Base-by-base conservation (phyloP, 2,329 filamentous ascomycete genomes). In the Verticillium nonalfalfae region DNA sequence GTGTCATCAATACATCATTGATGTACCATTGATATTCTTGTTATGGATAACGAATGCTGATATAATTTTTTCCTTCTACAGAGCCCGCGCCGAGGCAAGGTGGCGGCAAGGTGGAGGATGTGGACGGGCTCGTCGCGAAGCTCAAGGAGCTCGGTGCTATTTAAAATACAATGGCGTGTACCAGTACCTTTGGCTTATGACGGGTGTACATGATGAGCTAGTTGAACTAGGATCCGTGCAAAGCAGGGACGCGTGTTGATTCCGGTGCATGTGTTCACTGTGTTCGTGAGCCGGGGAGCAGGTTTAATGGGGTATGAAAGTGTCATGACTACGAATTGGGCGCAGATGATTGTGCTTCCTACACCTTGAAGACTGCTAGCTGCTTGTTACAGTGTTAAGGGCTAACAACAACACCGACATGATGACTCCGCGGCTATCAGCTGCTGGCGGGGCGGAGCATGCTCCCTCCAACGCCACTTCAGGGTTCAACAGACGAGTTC, bases 21-120 rank as follows among this genome's bases (percentile, higher is more conserved):
- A 59, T n/a, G 18, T 7, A 18, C 18, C 40, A 33, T 35, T 26
- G 26, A 26, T 26, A 26, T 26, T 26, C 7, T 5, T 21, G 45
- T 5, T n/a, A 39, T 31, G n/a, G 14, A 26, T 31, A 63, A n/a
- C n/a, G 36, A 21, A 60, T 40, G 34, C 59, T 61, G 26, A 63
- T 57, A 11, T 7, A 34, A 35, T 1, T 26, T 26, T 26, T 26
- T 26, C 4, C 26, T 26, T 59, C n/a, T 61, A 71, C 76, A 88
- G 95, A 99, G 80, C 95, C 95, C 60, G 85, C 92, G 58, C 81
- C 90, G 65, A 85, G 95, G 76, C 87, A 97, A 79, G 95, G 95
- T 50, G 95, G 95, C 70, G 93, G 92, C 68, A 99, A 98, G 86
- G 95, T 99, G 21, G 93, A 97, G 72, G 90, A 97, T 80, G 95